Evolutionary conservation across 176 grass and related monocot genomes (phyloP).

Genomic region (Cenchrus americanus): DNA sequence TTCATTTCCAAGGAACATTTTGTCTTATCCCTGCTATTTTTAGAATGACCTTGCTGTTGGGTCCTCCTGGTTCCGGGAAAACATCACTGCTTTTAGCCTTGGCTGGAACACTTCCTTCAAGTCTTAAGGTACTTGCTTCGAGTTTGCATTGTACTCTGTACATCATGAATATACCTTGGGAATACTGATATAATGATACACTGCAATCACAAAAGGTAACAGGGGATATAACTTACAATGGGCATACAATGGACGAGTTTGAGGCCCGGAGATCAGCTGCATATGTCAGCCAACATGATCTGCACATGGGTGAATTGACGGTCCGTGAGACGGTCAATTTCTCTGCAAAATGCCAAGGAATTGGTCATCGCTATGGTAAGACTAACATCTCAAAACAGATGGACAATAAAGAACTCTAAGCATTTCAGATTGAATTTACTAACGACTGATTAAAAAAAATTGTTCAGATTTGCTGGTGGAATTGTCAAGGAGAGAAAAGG

Average conservation of each 20-base stretch:
- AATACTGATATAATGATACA: constrained; percentile 7
- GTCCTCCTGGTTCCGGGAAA: constrained; percentile 77
- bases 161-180: background rate
- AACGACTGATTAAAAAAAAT: background rate
- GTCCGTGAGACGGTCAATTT: constrained; percentile 75
- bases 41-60: constrained; percentile 86
- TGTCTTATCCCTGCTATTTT: background rate
- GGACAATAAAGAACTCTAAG: too few species aligned
- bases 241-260: constrained; percentile 69
- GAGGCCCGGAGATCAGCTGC: constrained; percentile 66
- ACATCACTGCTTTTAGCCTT: constrained; percentile 69
- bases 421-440: constrained; percentile 18
- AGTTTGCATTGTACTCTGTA: background rate
- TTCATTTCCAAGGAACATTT: background rate
- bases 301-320: constrained; percentile 75
- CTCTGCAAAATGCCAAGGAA: constrained; percentile 82
- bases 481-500: constrained; percentile 81
- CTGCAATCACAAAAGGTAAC: constrained; percentile 40
- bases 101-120: constrained; percentile 64
- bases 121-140: constrained; percentile 46
- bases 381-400: background rate
- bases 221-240: constrained; percentile 69
- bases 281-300: constrained; percentile 82
- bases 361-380: constrained; percentile 62
- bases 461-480: constrained; percentile 65